Evolutionary conservation across 2,329 filamentous ascomycete species (phyloP).

Genomic region (Dactylellina drechsleri): DNA sequence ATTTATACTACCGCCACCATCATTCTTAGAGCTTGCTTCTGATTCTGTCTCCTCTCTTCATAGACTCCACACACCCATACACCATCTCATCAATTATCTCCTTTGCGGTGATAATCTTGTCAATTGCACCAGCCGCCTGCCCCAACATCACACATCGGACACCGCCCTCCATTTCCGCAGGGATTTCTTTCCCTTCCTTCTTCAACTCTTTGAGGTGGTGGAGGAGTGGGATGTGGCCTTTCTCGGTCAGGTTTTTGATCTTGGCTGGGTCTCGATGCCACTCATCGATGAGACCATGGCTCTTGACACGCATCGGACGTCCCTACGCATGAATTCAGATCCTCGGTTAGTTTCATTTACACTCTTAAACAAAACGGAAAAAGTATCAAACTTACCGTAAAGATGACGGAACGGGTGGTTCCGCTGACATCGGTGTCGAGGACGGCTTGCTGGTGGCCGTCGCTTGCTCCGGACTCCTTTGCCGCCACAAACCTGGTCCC

Average conservation of each 20-base stretch:
- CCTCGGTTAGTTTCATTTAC: not conserved
- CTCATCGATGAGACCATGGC: conserved; percentile 81
- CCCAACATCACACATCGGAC: conserved; percentile 92
- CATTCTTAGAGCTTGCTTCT: conserved; percentile 35
- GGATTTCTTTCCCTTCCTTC: conserved; percentile 74
- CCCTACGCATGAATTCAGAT: conserved; percentile 66
- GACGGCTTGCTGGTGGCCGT: conserved; percentile 84
- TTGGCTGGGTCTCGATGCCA: conserved; percentile 82
- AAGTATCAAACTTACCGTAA: conserved; percentile 22
- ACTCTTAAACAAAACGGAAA: not conserved
- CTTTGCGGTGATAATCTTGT: conserved; percentile 79
- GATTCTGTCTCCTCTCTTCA: conserved; percentile 61
- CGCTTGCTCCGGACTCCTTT: conserved; percentile 80
- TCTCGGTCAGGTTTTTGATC: conserved; percentile 78
- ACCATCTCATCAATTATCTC: conserved; percentile 93
- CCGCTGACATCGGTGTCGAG: conserved; percentile 80
- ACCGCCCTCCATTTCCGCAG: conserved; percentile 74
- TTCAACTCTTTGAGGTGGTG: conserved; percentile 23
- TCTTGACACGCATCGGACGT: conserved; percentile 79
- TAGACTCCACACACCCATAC: conserved; percentile 74
- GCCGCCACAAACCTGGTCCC: conserved; percentile 92
- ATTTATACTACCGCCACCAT: not conserved
- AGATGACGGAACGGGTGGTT: conserved; percentile 79
- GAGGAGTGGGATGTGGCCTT: conserved; percentile 78
- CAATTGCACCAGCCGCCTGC: conserved; percentile 83